phyloP scores from a whole-genome alignment of 352 stramenopile genomes.

The Thalassiosira livingstoniorum region DNA sequence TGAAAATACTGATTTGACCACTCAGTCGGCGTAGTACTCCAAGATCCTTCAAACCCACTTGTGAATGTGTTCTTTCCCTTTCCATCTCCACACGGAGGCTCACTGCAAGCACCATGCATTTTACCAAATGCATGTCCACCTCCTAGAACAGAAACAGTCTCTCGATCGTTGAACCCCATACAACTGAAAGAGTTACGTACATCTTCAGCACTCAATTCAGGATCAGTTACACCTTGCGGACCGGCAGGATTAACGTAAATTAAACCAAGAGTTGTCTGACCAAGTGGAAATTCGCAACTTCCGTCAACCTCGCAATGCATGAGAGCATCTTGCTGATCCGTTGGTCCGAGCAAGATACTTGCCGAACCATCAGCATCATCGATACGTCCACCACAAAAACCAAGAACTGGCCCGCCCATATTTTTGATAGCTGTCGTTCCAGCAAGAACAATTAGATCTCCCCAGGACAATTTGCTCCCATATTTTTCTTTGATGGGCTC shows the following conservation, averaged over 20 bases:
- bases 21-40: conserved; percentile 33
- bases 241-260: conserved; percentile 87
- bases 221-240: conserved; percentile 58
- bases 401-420: conserved; percentile 67
- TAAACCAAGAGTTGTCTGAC: conserved; percentile 79
- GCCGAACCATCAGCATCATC: conserved; percentile 50
- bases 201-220: neutral
- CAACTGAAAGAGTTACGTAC: conserved; percentile 38
- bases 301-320: conserved; percentile 58
- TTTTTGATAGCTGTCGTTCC: conserved; percentile 60
- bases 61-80: conserved; percentile 25
- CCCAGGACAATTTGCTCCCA: conserved; percentile 66
- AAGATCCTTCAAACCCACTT: conserved; percentile 37
- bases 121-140: conserved; percentile 68
- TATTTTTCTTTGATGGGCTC: conserved; percentile 85
- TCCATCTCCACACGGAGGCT: neutral
- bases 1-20: conserved; percentile 48
- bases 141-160: conserved; percentile 66
- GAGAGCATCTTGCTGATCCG: conserved; percentile 63
- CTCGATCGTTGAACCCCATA: conserved; percentile 64
- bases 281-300: conserved; percentile 80
- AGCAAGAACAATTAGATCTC: conserved; percentile 66
- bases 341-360: conserved; percentile 65
- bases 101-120: conserved; percentile 40
- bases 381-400: conserved; percentile 63